Percentiles rank a stretch among this genome's conserved stretches.
These are phyloP conservation scores for Dillenia turbinata DNA, from an alignment of 164 flowering plant species.

Conservation along the genomic window DNA sequence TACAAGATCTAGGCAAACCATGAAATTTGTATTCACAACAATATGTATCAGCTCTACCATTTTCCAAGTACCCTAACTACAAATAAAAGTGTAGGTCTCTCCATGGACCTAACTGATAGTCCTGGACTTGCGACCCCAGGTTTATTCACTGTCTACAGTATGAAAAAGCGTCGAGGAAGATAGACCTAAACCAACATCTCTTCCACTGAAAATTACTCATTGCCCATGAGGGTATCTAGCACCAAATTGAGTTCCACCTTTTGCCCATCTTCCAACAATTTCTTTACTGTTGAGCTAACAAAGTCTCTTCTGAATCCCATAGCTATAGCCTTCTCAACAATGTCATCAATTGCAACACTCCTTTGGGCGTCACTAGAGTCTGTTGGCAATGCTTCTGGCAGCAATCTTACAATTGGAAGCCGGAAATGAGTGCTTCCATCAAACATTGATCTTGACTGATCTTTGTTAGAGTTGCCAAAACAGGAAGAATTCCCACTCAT, in stretches of 20 bases:
- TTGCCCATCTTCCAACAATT: slow-evolving; percentile 23
- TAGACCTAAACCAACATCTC: not conserved
- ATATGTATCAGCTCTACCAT: no score
- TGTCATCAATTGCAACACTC: slow-evolving; percentile 22
- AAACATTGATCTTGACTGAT: no score
- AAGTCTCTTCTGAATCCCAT: slow-evolving; percentile 38
- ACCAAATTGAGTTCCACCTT: slow-evolving; percentile 29
- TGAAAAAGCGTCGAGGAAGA: not conserved
- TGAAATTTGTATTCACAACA: no score
- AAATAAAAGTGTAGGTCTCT: no score
- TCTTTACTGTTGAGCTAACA: slow-evolving; percentile 27
- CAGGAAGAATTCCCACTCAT: no score
- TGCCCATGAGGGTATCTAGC: slow-evolving; percentile 26
- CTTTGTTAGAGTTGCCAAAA: no score
- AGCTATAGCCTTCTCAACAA: slow-evolving; percentile 24
- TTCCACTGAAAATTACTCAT: no score
- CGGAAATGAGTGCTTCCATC: no score
- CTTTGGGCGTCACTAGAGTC: slow-evolving; percentile 14
- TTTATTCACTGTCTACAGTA: not conserved
- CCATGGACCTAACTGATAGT: not conserved
- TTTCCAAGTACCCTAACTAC: no score
- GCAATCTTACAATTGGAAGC: no score
- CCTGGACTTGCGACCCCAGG: not conserved
- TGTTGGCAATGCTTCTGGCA: slow-evolving; percentile 33
- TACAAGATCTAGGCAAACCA: no score